These are phyloP conservation scores for Pontederia paniculata DNA, from an alignment of 176 grass and related monocot genomes.

Conservation along the genomic window DNA sequence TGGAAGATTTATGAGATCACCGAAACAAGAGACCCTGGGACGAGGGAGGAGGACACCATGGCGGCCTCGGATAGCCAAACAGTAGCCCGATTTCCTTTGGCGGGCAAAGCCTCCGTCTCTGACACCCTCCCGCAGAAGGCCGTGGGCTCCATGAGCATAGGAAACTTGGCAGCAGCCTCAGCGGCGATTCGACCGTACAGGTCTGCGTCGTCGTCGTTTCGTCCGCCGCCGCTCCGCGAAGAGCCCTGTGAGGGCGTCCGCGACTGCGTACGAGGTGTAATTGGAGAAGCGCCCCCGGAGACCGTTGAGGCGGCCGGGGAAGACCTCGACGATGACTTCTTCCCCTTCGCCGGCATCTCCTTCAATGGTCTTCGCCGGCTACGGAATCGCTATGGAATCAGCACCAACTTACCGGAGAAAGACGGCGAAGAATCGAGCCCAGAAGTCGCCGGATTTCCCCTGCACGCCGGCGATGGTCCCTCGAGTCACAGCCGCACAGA, in stretches of 20 bases:
- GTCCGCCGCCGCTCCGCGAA: background rate
- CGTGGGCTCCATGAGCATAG: slow-evolving; percentile 21
- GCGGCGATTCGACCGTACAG: slow-evolving; percentile 23
- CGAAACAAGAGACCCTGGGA: slow-evolving; percentile 55
- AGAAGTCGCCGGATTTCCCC: no score
- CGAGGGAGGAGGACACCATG: slow-evolving; percentile 41
- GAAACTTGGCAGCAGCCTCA: slow-evolving; percentile 28
- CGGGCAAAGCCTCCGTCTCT: slow-evolving; percentile 16
- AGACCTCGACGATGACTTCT: slow-evolving; percentile 2
- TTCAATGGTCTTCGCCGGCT: background rate
- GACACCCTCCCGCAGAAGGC: slow-evolving; percentile 6
- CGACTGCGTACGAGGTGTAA: background rate
- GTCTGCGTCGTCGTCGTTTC: background rate
- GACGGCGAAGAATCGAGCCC: no score
- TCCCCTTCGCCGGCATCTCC: background rate
- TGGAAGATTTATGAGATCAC: slow-evolving; percentile 21
- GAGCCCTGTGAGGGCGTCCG: no score
- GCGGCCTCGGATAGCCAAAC: slow-evolving; percentile 57
- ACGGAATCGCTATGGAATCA: no score
- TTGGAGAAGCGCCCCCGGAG: background rate
- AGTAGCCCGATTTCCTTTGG: slow-evolving; percentile 22
- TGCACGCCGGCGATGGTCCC: no score
- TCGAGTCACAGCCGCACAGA: no score
- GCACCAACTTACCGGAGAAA: no score
- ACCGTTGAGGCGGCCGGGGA: background rate